Evolutionary conservation across 805 yeast species (phyloP).

Genomic region (Wickerhamiella parazyma): DNA sequence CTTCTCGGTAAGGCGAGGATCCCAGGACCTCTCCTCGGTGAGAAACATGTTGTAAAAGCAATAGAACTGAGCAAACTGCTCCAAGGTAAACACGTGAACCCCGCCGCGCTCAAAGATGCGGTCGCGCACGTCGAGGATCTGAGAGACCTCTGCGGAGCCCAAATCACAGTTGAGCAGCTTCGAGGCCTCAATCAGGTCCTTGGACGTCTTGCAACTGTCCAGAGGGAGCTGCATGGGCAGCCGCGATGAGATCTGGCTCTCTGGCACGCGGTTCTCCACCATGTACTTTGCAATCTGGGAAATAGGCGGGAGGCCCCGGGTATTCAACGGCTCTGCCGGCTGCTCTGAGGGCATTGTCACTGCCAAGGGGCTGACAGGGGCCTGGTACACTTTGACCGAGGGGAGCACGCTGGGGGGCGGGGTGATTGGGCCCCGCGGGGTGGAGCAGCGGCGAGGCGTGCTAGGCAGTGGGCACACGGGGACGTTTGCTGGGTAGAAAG

Average conservation of each 20-base stretch:
- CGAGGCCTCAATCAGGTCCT: constrained; percentile 7
- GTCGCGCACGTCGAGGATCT: constrained; percentile 4
- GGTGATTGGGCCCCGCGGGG: not conserved
- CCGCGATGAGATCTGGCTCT: not conserved
- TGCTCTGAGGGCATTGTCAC: too few relatives aligned
- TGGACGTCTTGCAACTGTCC: constrained; percentile 3
- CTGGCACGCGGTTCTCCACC: constrained; percentile 7
- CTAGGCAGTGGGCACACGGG: not conserved
- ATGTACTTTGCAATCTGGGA: constrained; percentile 5
- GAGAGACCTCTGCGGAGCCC: not conserved
- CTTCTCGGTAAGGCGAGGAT: constrained; percentile 8
- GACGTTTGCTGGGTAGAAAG: not conserved
- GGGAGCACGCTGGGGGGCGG: constrained; percentile 2
- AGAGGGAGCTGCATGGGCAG: not conserved
- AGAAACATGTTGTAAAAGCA: constrained; percentile 7
- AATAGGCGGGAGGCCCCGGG: constrained; percentile 2
- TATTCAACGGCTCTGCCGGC: too few relatives aligned
- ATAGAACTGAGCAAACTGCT: constrained; percentile 8
- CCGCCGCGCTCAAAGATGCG: constrained; percentile 2
- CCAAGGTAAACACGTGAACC: constrained; percentile 4
- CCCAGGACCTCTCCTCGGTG: constrained; percentile 10
- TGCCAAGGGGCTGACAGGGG: not conserved
- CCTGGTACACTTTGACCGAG: not conserved
- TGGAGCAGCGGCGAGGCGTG: not conserved
- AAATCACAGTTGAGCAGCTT: constrained; percentile 2